Evolutionary conservation across 352 stramenopile genomes (phyloP).

Genomic region (Globisporangium middletonii): DNA sequence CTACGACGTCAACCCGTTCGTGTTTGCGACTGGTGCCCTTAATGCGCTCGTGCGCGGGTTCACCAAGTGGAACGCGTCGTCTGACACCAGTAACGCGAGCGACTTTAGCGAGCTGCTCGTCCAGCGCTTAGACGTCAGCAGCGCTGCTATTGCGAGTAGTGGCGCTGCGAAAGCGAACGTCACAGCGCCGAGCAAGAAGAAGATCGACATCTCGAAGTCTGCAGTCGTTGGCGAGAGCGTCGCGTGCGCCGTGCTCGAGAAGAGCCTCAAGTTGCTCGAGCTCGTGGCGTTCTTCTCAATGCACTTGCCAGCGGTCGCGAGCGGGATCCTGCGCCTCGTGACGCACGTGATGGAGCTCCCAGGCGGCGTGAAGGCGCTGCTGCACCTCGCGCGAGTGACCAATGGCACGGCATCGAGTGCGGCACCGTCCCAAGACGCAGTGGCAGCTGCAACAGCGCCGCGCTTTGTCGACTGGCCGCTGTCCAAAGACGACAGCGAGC

Average conservation of each 20-base stretch:
- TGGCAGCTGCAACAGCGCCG: too few relatives aligned
- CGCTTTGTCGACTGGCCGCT: slow-evolving; percentile 8
- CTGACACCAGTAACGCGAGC: not conserved
- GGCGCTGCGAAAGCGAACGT: slow-evolving; percentile 6
- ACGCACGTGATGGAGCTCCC: slow-evolving; percentile 25
- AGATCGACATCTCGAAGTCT: slow-evolving; percentile 20
- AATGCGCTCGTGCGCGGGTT: slow-evolving; percentile 24
- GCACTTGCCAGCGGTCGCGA: slow-evolving; percentile 23
- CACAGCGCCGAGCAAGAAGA: slow-evolving; percentile 34
- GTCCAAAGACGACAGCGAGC: not conserved
- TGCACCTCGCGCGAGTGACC: slow-evolving; percentile 10
- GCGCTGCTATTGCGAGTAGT: not conserved
- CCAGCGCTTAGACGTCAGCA: slow-evolving; percentile 2
- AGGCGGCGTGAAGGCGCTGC: slow-evolving; percentile 25
- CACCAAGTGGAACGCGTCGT: slow-evolving; percentile 26
- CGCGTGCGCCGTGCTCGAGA: slow-evolving; percentile 25
- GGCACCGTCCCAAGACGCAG: not conserved
- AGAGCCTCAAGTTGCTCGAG: slow-evolving; percentile 16
- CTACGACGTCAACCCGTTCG: slow-evolving; percentile 33
- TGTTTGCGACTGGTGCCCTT: slow-evolving; percentile 25
- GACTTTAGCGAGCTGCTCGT: slow-evolving; percentile 25
- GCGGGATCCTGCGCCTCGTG: slow-evolving; percentile 23
- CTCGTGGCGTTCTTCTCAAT: slow-evolving; percentile 20
- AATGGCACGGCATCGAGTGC: not conserved
- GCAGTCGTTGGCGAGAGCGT: slow-evolving; percentile 21